Evolutionary conservation across 176 grass and related monocot species (phyloP).

Genomic region (Pontederia crassipes): DNA sequence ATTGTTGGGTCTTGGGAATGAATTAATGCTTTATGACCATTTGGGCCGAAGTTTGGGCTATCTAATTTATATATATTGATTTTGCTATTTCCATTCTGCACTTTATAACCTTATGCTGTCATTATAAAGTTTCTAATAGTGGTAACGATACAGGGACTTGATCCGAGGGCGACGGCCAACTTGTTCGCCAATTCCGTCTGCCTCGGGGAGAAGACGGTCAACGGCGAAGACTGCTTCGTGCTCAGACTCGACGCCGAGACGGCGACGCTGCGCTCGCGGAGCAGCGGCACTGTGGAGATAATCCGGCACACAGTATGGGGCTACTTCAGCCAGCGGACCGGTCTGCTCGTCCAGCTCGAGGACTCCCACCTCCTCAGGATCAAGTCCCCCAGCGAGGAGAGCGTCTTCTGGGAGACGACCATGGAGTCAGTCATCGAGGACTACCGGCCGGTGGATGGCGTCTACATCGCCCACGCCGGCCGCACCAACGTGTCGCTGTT

Average conservation of each 20-base stretch:
- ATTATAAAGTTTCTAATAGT: too few species aligned
- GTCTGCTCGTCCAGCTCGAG: conserved; percentile 18
- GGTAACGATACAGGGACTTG: conserved; percentile 6
- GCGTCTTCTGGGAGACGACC: conserved; percentile 23
- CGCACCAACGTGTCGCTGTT: conserved; percentile 15
- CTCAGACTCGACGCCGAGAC: conserved; percentile 13
- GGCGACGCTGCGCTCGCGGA: conserved; percentile 5
- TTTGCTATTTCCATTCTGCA: too few species aligned
- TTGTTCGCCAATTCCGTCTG: conserved; percentile 17
- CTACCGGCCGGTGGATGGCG: conserved; percentile 14
- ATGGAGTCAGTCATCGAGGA: conserved; percentile 20
- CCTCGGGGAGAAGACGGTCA: conserved; percentile 15
- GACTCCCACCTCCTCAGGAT: conserved; percentile 19
- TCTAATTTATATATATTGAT: too few species aligned
- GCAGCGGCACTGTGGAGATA: conserved; percentile 15
- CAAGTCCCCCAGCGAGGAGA: neutral
- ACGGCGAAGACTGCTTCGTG: conserved; percentile 20
- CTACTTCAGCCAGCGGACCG: conserved; percentile 20
- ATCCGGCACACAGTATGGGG: conserved; percentile 20
- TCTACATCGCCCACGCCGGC: conserved; percentile 21
- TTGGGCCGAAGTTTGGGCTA: too few species aligned
- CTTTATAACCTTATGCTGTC: too few species aligned
- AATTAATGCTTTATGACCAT: too few species aligned
- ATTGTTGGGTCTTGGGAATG: too few species aligned
- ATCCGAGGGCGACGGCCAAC: conserved; percentile 17